These are phyloP conservation scores for Elaeis oleifera DNA, from an alignment of 202 grass and related monocot genomes.

Conservation along the genomic window DNA sequence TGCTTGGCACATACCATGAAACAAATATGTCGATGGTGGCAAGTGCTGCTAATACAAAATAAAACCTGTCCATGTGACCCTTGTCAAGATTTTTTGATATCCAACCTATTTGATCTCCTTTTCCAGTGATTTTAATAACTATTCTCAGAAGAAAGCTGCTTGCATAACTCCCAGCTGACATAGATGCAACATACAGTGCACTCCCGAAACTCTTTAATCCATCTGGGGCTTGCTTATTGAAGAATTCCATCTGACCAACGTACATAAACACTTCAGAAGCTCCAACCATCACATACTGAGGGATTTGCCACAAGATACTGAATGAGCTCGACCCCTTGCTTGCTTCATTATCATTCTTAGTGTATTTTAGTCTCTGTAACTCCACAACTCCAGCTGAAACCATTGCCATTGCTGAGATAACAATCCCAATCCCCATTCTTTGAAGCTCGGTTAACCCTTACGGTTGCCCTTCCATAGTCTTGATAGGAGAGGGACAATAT, in stretches of 20 bases:
- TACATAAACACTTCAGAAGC: background rate
- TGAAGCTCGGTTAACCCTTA: background rate
- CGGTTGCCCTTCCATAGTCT: conserved; percentile 6
- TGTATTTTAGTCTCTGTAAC: background rate
- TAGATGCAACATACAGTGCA: background rate
- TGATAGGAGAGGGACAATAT: conserved; percentile 8
- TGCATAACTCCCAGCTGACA: background rate
- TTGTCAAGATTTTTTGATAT: background rate
- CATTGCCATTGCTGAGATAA: background rate
- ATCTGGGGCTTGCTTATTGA: conserved; percentile 1
- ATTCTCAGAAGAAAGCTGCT: background rate
- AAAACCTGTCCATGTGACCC: background rate
- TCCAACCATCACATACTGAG: background rate
- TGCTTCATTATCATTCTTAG: background rate
- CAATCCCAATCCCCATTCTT: background rate
- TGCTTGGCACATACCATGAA: background rate
- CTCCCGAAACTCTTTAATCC: background rate
- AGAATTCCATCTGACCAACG: background rate
- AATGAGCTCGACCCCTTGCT: background rate
- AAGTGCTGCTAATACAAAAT: background rate
- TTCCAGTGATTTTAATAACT: background rate
- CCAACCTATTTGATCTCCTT: background rate
- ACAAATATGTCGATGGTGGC: background rate
- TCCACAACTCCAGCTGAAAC: background rate
- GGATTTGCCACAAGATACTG: background rate